Evolutionary conservation across 2,329 filamentous ascomycete species (phyloP).

Genomic region (Aspergillus clavatus): DNA sequence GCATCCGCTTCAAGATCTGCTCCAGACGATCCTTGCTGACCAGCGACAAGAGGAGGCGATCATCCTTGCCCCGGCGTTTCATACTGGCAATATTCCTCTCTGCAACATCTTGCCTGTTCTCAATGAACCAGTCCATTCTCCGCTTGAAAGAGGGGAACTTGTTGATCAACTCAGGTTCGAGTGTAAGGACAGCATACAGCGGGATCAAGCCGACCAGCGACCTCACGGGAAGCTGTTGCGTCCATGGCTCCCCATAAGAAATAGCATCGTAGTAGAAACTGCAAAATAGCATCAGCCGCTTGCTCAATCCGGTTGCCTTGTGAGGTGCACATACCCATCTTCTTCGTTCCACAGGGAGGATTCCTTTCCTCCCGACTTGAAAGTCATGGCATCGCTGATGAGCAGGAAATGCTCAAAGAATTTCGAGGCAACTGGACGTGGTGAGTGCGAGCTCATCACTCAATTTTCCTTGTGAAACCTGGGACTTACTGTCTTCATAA

Average conservation of each 20-base stretch:
- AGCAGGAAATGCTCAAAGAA: conserved; percentile 99
- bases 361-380: conserved; percentile 66
- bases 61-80: conserved; percentile 79
- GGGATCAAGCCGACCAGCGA: conserved; percentile 93
- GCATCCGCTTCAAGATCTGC: conserved; percentile 84
- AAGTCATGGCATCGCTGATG: conserved; percentile 96
- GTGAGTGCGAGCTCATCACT: conserved; percentile 5
- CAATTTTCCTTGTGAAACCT: not conserved
- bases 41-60: conserved; percentile 80
- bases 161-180: conserved; percentile 91
- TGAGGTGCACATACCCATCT: conserved; percentile 52
- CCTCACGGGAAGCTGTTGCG: conserved; percentile 84
- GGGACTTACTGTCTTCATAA: conserved; percentile 72
- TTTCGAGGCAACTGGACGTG: conserved; percentile 70
- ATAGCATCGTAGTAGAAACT: conserved; percentile 98
- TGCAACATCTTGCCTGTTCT: conserved; percentile 78
- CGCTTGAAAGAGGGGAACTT: conserved; percentile 90
- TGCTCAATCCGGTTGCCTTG: not conserved
- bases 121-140: conserved; percentile 88
- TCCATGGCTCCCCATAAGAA: conserved; percentile 89
- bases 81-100: conserved; percentile 95
- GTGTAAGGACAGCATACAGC: conserved; percentile 82
- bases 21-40: conserved; percentile 90
- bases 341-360: conserved; percentile 93
- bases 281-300: conserved; percentile 13